Percentiles rank a stretch among this genome's conserved stretches.
Conservation (phyloP, 805 yeast species). For the Lipomyces yamanashiensis region DNA sequence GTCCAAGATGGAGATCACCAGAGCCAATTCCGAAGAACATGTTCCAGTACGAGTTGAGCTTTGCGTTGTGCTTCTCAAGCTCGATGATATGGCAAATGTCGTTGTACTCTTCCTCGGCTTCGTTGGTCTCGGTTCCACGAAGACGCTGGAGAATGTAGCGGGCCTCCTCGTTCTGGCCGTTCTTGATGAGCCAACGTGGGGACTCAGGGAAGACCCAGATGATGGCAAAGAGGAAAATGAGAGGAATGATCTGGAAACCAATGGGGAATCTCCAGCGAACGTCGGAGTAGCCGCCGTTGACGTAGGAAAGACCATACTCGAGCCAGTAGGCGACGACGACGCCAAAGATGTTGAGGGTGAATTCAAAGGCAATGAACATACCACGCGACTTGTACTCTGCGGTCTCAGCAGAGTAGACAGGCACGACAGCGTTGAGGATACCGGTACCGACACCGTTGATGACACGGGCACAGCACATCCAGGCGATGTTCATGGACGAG, state of each 20-base stretch:
- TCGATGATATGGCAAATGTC: slow-evolving; percentile 35
- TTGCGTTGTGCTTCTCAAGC: slow-evolving; percentile 31
- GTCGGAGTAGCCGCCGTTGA: slow-evolving; percentile 38
- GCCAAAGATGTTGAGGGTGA: slow-evolving; percentile 63
- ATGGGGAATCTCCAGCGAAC: slow-evolving; percentile 74
- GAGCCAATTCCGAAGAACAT: slow-evolving; percentile 57
- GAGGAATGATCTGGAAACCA: slow-evolving; percentile 66
- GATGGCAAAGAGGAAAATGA: slow-evolving; percentile 61
- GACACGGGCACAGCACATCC: slow-evolving; percentile 69
- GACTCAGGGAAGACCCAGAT: slow-evolving; percentile 72
- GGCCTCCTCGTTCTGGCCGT: slow-evolving; percentile 70
- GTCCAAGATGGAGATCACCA: slow-evolving; percentile 50
- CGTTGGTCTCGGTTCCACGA: slow-evolving; percentile 28
- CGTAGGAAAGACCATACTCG: slow-evolving; percentile 59
- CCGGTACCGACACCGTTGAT: slow-evolving; percentile 46
- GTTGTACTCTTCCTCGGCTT: slow-evolving; percentile 27
- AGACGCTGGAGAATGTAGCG: slow-evolving; percentile 25
- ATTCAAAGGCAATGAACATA: slow-evolving; percentile 61
- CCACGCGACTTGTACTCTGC: slow-evolving; percentile 54
- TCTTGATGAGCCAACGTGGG: slow-evolving; percentile 76
- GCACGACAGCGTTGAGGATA: slow-evolving; percentile 53
- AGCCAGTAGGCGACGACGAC: slow-evolving; percentile 73
- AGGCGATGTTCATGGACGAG: slow-evolving; percentile 53
- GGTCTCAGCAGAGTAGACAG: slow-evolving; percentile 76
- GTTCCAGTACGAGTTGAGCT: slow-evolving; percentile 50